phyloP scores from a whole-genome alignment of 2,329 filamentous ascomycete genomes.

The Stylonectria norvegica region DNA sequence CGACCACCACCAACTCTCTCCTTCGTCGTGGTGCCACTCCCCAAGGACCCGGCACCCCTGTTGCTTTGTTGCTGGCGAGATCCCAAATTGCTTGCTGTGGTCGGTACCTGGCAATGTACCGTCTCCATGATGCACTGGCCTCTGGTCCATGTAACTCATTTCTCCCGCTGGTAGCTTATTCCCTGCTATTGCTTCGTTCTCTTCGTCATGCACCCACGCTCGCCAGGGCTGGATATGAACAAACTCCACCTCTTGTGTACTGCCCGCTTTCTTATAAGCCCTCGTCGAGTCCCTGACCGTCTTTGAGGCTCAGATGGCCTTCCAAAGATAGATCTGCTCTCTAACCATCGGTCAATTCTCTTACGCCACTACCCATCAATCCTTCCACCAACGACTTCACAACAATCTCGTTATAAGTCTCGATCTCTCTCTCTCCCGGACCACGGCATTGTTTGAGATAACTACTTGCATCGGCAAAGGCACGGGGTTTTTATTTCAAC shows the following conservation, averaged over 20 bases:
- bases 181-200: constrained; percentile 25
- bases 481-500: constrained; percentile 14
- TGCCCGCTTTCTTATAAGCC: constrained; percentile 32
- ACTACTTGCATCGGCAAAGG: constrained; percentile 19
- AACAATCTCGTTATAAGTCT: constrained; percentile 22
- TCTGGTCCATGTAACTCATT: constrained; percentile 25
- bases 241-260: constrained; percentile 22
- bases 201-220: constrained; percentile 28
- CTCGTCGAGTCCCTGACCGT: constrained; percentile 26
- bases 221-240: constrained; percentile 16
- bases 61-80: constrained; percentile 17
- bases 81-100: constrained; percentile 25
- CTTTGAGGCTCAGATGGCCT: constrained; percentile 29
- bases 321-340: constrained; percentile 30
- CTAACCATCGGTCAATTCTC: constrained; percentile 21
- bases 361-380: constrained; percentile 16
- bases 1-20: constrained; percentile 11
- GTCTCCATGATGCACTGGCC: constrained; percentile 15
- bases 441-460: constrained; percentile 13
- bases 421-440: constrained; percentile 5
- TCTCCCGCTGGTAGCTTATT: constrained; percentile 25
- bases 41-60: constrained; percentile 20
- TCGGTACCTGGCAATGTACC: constrained; percentile 22
- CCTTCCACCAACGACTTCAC: constrained; percentile 8
- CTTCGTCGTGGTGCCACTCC: constrained; percentile 27